These are phyloP conservation scores for Eucalyptus cladocalyx DNA, from an alignment of 345 rosid species.

Conservation along the genomic window DNA sequence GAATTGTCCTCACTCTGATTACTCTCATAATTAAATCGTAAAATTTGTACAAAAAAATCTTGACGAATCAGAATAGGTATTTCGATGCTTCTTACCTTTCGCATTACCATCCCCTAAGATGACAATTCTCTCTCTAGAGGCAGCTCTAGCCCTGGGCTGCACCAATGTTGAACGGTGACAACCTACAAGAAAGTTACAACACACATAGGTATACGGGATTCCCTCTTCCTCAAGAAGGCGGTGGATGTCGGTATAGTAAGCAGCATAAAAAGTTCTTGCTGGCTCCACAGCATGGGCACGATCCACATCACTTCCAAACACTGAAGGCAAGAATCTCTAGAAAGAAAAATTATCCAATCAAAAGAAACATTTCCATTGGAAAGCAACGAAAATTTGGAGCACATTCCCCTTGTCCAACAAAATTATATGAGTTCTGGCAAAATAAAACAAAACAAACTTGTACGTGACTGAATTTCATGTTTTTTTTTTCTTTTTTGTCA, in stretches of 20 bases:
- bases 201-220: not conserved
- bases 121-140: not conserved
- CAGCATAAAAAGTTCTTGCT: not conserved
- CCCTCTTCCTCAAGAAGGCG: not conserved
- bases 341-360: not conserved
- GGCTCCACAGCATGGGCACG: not conserved
- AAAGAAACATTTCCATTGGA: not conserved
- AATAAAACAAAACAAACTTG: not conserved
- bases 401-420: not conserved
- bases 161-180: not conserved
- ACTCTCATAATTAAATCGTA: not conserved
- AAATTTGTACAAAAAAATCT: not conserved
- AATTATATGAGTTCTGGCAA: not conserved
- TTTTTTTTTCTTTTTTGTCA: not conserved
- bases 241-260: not conserved
- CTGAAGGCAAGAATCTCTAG: constrained; percentile 2
- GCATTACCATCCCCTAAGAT: constrained; percentile 3
- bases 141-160: not conserved
- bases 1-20: not conserved
- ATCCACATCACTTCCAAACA: constrained; percentile 2
- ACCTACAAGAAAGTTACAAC: not conserved
- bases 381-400: not conserved
- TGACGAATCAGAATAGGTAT: not conserved
- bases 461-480: not conserved
- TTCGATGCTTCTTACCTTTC: not conserved